A percentile compares a stretch with the other conserved stretches of the same genome.
These are phyloP conservation scores for Ceratobasidium sp. DNA, from an alignment of 1,284 basidiomycete genomes.

Conservation along the genomic window DNA sequence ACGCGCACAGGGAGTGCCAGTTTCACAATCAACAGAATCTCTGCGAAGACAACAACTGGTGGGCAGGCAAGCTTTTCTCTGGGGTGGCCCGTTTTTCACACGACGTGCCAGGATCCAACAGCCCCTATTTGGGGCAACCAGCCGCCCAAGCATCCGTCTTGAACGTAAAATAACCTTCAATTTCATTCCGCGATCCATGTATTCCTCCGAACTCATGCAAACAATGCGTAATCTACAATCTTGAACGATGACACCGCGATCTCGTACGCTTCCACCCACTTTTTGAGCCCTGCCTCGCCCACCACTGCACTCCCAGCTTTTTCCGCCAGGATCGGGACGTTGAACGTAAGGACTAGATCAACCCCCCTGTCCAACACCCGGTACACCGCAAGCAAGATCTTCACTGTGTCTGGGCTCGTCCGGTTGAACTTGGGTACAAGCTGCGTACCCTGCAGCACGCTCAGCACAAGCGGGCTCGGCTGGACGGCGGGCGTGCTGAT, in stretches of 20 bases:
- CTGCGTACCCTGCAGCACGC: slow-evolving; percentile 69
- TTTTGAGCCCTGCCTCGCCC: slow-evolving; percentile 47
- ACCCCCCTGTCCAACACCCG: slow-evolving; percentile 71
- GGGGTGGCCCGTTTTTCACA: not conserved
- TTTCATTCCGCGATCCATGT: slow-evolving; percentile 26
- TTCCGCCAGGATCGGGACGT: slow-evolving; percentile 64
- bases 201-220: slow-evolving; percentile 58
- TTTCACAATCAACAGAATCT: slow-evolving; percentile 18
- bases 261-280: slow-evolving; percentile 59
- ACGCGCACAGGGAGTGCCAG: slow-evolving; percentile 11
- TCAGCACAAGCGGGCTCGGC: slow-evolving; percentile 61
- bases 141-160: slow-evolving; percentile 7
- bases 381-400: slow-evolving; percentile 79
- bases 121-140: slow-evolving; percentile 26
- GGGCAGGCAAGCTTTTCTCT: not conserved
- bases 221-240: slow-evolving; percentile 77
- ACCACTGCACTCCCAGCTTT: slow-evolving; percentile 51
- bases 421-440: slow-evolving; percentile 78
- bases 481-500: slow-evolving; percentile 55
- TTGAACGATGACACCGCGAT: slow-evolving; percentile 64
- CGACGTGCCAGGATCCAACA: slow-evolving; percentile 12
- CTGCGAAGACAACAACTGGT: slow-evolving; percentile 27
- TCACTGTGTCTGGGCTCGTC: slow-evolving; percentile 66
- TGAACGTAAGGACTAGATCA: slow-evolving; percentile 83
- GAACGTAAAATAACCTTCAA: not conserved